A percentile compares a stretch with the other conserved stretches of the same genome.
Evolutionary conservation across 345 rosid genomes (phyloP).

Genomic region (Lepidium africanum): DNA sequence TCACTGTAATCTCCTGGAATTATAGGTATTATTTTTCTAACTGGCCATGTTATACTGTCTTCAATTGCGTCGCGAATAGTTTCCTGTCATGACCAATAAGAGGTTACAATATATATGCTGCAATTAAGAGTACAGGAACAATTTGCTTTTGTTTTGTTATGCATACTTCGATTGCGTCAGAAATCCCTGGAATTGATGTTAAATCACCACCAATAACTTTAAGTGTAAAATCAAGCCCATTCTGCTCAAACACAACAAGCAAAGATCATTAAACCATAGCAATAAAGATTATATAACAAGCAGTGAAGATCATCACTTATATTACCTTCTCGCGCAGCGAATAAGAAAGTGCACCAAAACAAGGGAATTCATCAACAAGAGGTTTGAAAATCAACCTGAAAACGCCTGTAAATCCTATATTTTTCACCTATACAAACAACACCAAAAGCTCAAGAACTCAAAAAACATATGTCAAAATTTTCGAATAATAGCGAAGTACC

Average conservation of each 20-base stretch:
- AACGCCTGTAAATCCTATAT: slow-evolving; percentile 85
- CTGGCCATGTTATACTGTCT: slow-evolving; percentile 92
- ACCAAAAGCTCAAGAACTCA: slow-evolving; percentile 3
- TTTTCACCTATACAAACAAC: slow-evolving; percentile 55
- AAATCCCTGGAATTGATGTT: slow-evolving; percentile 77
- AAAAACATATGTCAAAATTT: no score
- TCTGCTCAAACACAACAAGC: slow-evolving; percentile 37
- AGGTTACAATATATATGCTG: background rate
- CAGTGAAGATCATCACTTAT: background rate
- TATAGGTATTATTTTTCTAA: slow-evolving; percentile 66
- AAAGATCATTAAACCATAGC: background rate
- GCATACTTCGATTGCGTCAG: slow-evolving; percentile 76
- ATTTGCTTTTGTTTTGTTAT: background rate
- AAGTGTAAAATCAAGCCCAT: slow-evolving; percentile 67
- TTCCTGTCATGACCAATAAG: slow-evolving; percentile 38
- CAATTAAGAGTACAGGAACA: background rate
- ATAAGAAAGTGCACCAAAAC: slow-evolving; percentile 83
- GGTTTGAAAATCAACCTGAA: slow-evolving; percentile 92
- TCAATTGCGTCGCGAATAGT: slow-evolving; percentile 75
- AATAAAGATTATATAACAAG: background rate
- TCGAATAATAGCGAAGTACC: slow-evolving; percentile 36
- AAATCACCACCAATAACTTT: slow-evolving; percentile 74
- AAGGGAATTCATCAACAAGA: slow-evolving; percentile 70
- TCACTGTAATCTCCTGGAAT: slow-evolving; percentile 94
- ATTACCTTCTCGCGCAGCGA: slow-evolving; percentile 71